phyloP scores from a whole-genome alignment of 2,329 filamentous ascomycete species.

The Atkinsonella texensis region DNA sequence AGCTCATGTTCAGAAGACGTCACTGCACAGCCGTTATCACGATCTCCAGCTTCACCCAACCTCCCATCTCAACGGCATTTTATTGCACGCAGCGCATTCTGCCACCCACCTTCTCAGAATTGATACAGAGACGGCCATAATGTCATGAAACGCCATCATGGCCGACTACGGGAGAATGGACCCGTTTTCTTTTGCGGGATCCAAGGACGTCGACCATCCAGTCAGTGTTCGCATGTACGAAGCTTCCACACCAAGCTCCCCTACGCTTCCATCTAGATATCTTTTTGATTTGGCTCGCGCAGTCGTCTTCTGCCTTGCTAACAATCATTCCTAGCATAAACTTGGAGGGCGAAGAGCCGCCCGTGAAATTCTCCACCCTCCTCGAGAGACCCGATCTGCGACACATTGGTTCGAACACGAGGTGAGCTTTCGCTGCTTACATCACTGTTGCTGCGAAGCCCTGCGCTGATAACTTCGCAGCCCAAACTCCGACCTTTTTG shows the following conservation, averaged over 20 bases:
- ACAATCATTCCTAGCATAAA: conserved; percentile 28
- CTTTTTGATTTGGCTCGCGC: neutral
- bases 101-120: neutral
- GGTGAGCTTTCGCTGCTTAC: conserved; percentile 28
- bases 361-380: conserved; percentile 50
- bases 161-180: conserved; percentile 55
- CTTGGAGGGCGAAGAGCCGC: conserved; percentile 32
- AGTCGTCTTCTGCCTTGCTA: conserved; percentile 8
- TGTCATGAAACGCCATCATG: conserved; percentile 21
- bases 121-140: conserved; percentile 7
- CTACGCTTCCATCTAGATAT: no score
- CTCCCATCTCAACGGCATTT: neutral
- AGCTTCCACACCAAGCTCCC: neutral
- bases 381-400: conserved; percentile 68
- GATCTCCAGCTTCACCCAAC: neutral
- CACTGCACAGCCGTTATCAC: neutral
- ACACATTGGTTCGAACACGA: conserved; percentile 77
- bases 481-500: conserved; percentile 76
- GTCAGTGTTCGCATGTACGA: conserved; percentile 53
- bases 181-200: conserved; percentile 89
- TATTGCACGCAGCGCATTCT: neutral
- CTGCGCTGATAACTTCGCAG: conserved; percentile 29
- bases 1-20: neutral
- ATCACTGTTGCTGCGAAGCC: neutral
- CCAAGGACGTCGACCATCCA: conserved; percentile 68